Evolutionary conservation across 148 eudicot genomes (phyloP), one percentile per base, ranked within the genome.

Genomic region (Cornus controversa): DNA sequence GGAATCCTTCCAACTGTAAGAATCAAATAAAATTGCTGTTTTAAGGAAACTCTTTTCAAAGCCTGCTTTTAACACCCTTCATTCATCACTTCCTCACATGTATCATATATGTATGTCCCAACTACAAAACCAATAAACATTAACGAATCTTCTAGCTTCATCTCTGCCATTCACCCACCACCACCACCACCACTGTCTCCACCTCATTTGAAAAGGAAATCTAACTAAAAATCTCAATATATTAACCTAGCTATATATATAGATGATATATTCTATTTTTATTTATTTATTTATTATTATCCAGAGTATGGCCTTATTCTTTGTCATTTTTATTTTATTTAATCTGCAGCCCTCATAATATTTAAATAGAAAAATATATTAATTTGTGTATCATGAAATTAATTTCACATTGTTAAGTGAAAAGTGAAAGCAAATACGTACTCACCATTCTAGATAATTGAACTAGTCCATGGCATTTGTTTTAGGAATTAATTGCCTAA

Each of bases 21-120:
- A 76, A 76, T 76, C 79, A 76, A 76, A 76, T 76, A 72, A 76
- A 76, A 25, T 76, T 76, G 79, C 72, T 66, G 72, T 67, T 71
- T 71, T 50, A 71, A 71, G 74, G 74, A 53, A 71, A 71, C 36
- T 27, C 74, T 71, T 71, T 53, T 23, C 74, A 53, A 26, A 47
- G 74, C 31, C 58, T 71, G 74, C 63, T 27, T 54, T 45, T 25
- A 22, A 10, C 18, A 10, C 18, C 4, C 34, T 24, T 26, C 63
- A 71, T 25, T 27, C 63, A 14, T 53, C 29, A 10, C 26, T 63
- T 40, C 26, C 40, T 63, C 77, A 31, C 5, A 18, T 22, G 15
- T n/a, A n/a, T n/a, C n/a, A n/a, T n/a, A n/a, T n/a, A n/a, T n/a
- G n/a, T n/a, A n/a, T n/a, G n/a, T n/a, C n/a, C n/a, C n/a, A n/a